phyloP scores from a whole-genome alignment of 78 protist genomes.

The Cyanophora paradoxa region DNA sequence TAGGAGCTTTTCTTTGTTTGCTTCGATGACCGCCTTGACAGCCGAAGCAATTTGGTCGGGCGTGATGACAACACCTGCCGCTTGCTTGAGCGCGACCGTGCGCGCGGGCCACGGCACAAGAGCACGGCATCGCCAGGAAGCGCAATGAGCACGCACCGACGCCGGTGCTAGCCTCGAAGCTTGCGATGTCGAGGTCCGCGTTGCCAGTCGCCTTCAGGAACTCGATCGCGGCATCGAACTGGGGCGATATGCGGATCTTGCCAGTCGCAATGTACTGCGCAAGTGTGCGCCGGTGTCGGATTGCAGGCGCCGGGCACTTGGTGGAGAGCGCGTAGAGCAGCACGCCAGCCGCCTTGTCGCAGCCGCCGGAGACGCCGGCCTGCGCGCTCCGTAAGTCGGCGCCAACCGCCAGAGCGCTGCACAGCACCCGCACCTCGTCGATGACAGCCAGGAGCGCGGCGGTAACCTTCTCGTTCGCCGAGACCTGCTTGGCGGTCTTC shows the following conservation, averaged over 20 bases:
- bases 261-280: neutral
- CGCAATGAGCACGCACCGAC: neutral
- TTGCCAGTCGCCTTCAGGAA: neutral
- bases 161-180: neutral
- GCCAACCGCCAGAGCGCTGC: neutral
- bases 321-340: neutral
- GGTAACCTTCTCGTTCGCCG: neutral
- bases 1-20: neutral
- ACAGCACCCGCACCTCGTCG: neutral
- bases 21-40: neutral
- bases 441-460: neutral
- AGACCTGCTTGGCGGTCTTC: neutral
- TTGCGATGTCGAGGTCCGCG: neutral
- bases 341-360: slow-evolving; percentile 5
- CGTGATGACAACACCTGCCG: neutral
- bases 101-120: neutral
- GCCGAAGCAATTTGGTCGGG: neutral
- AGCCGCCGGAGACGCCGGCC: neutral
- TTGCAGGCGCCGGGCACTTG: neutral
- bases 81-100: too few relatives aligned
- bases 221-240: neutral
- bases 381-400: neutral
- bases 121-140: neutral
- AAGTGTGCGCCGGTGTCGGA: neutral
- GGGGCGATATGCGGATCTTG: neutral